Evolutionary conservation across 2,329 filamentous ascomycete genomes (phyloP).

Genomic region (Cladophialophora psammophila): DNA sequence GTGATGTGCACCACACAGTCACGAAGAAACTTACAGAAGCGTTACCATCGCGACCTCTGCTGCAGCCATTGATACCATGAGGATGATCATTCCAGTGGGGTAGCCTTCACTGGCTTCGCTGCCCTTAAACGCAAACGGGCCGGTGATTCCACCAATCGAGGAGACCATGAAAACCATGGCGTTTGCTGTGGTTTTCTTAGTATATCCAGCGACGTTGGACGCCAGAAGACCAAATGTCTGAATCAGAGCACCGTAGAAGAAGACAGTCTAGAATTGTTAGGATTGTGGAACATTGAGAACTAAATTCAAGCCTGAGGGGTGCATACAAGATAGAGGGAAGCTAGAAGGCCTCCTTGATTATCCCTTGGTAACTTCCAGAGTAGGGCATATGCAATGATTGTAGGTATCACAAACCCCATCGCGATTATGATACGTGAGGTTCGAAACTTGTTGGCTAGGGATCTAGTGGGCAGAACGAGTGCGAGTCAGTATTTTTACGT

Average conservation of each 20-base stretch:
- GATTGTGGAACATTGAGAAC: neutral
- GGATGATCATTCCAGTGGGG: constrained; percentile 12
- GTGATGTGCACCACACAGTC: neutral
- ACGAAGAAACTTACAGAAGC: neutral
- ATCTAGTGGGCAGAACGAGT: neutral
- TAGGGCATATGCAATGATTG: constrained; percentile 1
- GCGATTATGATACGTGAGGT: constrained; percentile 4
- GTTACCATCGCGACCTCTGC: constrained; percentile 1
- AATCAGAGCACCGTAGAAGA: constrained; percentile 9
- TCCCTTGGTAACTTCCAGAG: constrained; percentile 4
- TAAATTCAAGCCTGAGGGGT: neutral
- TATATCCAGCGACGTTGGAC: constrained; percentile 1
- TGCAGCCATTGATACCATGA: constrained; percentile 10
- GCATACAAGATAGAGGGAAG: constrained; percentile 3
- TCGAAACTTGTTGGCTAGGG: neutral
- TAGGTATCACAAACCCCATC: neutral
- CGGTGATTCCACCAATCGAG: neutral
- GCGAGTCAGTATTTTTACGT: neutral
- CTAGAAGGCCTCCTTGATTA: neutral
- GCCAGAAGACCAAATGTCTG: constrained; percentile 4
- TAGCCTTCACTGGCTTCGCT: constrained; percentile 11
- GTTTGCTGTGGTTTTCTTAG: neutral
- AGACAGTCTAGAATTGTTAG: neutral
- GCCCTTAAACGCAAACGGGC: constrained; percentile 13
- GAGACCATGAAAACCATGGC: constrained; percentile 1